These are phyloP conservation scores for Populus trichocarpa DNA, from an alignment of 441 rosid genomes.

Conservation along the genomic window DNA sequence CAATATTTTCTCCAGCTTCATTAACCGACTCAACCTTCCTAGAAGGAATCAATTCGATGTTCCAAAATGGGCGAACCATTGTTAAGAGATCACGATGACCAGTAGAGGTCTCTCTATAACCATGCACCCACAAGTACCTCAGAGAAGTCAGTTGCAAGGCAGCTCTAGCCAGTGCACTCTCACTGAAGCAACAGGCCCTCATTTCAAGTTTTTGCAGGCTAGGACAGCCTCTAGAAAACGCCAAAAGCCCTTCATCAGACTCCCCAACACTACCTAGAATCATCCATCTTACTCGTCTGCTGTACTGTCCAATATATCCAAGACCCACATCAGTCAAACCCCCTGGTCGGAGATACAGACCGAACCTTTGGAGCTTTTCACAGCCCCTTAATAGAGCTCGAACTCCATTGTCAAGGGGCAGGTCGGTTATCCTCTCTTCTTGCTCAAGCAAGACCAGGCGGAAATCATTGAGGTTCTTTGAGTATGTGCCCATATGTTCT, in stretches of 20 bases:
- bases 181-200: constrained; percentile 87
- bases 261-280: constrained; percentile 81
- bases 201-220: constrained; percentile 82
- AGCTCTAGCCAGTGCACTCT: constrained; percentile 61
- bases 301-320: constrained; percentile 62
- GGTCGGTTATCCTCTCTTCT: constrained; percentile 64
- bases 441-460: constrained; percentile 81
- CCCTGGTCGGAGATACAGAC: constrained; percentile 69
- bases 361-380: constrained; percentile 75
- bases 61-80: constrained; percentile 94
- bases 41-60: constrained; percentile 80
- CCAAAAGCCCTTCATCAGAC: constrained; percentile 67
- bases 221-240: constrained; percentile 80
- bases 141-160: constrained; percentile 58
- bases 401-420: constrained; percentile 88
- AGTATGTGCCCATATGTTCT: constrained; percentile 55
- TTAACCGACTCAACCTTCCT: constrained; percentile 32
- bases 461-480: constrained; percentile 69
- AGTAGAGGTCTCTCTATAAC: constrained; percentile 49
- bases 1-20: constrained; percentile 28
- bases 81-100: constrained; percentile 46
- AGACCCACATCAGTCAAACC: constrained; percentile 81
- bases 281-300: constrained; percentile 84
- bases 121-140: constrained; percentile 94
- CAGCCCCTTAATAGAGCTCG: constrained; percentile 76